A percentile compares a stretch with the other conserved stretches of the same genome.
These are phyloP conservation scores for Fusarium keratoplasticum DNA, from an alignment of 2,329 filamentous ascomycete genomes.

Conservation along the genomic window DNA sequence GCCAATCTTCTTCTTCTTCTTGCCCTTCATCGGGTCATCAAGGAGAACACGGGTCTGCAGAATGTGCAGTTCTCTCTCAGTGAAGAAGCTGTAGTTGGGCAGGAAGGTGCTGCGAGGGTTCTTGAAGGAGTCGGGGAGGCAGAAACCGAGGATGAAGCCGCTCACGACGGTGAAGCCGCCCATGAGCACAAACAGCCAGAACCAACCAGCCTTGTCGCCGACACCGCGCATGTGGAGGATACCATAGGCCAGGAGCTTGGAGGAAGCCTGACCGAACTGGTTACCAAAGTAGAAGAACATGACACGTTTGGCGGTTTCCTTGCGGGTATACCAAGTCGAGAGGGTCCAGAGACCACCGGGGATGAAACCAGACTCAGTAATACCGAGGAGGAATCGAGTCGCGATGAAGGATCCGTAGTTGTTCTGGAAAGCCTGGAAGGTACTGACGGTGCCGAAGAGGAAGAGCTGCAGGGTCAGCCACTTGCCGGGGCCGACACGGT, in stretches of 20 bases:
- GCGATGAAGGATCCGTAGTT: conserved; percentile 60
- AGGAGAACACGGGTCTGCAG: conserved; percentile 54
- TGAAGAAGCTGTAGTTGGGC: conserved; percentile 51
- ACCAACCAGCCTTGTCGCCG: conserved; percentile 63
- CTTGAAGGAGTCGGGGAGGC: conserved; percentile 58
- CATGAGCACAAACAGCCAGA: conserved; percentile 67
- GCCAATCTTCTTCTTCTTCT: conserved; percentile 62
- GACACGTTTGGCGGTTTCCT: conserved; percentile 63
- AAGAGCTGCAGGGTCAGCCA: conserved; percentile 67
- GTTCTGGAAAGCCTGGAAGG: conserved; percentile 65
- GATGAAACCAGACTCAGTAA: conserved; percentile 67
- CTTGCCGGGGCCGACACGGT: conserved; percentile 55
- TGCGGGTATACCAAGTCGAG: conserved; percentile 66
- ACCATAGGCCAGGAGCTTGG: conserved; percentile 56
- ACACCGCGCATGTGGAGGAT: conserved; percentile 63
- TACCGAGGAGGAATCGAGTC: conserved; percentile 63
- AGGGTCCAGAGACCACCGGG: conserved; percentile 63
- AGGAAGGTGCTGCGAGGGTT: conserved; percentile 57
- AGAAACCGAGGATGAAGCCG: conserved; percentile 56
- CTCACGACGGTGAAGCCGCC: conserved; percentile 62
- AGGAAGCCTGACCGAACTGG: conserved; percentile 57
- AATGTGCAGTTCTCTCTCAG: conserved; percentile 55
- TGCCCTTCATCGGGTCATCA: conserved; percentile 59
- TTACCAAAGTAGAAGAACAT: conserved; percentile 69
- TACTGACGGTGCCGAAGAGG: conserved; percentile 64